Evolutionary conservation across 345 rosid species (phyloP).

Genomic region (Gossypium bickii): DNA sequence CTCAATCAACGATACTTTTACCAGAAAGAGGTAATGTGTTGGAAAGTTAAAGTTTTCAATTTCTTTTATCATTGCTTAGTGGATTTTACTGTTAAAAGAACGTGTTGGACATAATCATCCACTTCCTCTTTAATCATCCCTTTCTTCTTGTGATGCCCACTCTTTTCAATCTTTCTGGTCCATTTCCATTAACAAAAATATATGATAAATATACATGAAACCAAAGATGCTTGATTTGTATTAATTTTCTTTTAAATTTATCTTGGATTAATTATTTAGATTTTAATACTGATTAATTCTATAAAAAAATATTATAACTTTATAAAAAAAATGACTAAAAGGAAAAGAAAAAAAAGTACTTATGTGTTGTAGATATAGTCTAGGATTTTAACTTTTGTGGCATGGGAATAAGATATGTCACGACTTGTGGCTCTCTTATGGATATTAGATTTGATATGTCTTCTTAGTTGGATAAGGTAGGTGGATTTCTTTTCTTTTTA

Average conservation of each 20-base stretch:
- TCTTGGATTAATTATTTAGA: too few relatives aligned
- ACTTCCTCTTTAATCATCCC: slow-evolving; percentile 2
- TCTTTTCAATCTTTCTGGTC: neutral
- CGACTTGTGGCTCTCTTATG: neutral
- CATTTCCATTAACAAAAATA: neutral
- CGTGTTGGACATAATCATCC: slow-evolving; percentile 20
- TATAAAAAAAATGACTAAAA: neutral
- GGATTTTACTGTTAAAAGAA: slow-evolving; percentile 9
- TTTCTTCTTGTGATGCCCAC: neutral
- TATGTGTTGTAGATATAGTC: too few relatives aligned
- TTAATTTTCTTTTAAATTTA: too few relatives aligned
- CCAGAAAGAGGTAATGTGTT: too few relatives aligned
- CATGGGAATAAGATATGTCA: slow-evolving; percentile 19
- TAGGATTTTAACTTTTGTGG: slow-evolving; percentile 10
- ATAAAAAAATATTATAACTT: too few relatives aligned
- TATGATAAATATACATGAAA: neutral
- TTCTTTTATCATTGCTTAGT: neutral
- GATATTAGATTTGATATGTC: slow-evolving; percentile 18
- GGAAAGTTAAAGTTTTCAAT: neutral
- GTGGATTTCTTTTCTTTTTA: neutral
- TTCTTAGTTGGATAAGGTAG: slow-evolving; percentile 17
- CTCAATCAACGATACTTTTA: accelerated
- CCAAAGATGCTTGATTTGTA: too few relatives aligned
- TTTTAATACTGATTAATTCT: too few relatives aligned
- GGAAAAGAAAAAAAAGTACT: too few relatives aligned